phyloP scores from a whole-genome alignment of 2,329 filamentous ascomycete genomes.

The Neopestalotiopsis clavispora region DNA sequence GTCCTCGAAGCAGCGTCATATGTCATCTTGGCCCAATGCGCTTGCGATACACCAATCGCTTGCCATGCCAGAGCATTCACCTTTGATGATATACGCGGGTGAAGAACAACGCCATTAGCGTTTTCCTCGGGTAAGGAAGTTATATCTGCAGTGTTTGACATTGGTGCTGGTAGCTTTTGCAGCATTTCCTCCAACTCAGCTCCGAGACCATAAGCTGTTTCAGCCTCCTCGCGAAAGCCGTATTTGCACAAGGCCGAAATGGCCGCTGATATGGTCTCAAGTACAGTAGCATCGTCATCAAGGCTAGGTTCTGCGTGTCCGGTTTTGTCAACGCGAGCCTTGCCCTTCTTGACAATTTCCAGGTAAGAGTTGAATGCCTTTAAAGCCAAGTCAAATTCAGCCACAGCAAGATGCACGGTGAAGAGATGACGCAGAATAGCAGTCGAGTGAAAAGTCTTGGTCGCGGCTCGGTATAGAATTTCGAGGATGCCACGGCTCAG shows the following conservation, averaged over 20 bases:
- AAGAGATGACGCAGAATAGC: conserved; percentile 86
- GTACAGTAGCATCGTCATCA: conserved; percentile 77
- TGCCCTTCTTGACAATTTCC: conserved; percentile 84
- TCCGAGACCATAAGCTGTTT: conserved; percentile 77
- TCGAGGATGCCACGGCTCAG: conserved; percentile 81
- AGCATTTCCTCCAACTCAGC: conserved; percentile 77
- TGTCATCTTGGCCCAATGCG: conserved; percentile 85
- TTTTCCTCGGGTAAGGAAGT: conserved; percentile 38
- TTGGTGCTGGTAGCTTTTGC: conserved; percentile 55
- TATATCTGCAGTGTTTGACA: conserved; percentile 32
- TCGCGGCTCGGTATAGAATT: conserved; percentile 86
- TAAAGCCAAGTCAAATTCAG: conserved; percentile 90
- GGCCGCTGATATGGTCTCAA: conserved; percentile 80
- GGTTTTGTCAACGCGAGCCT: conserved; percentile 81
- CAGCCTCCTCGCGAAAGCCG: conserved; percentile 73
- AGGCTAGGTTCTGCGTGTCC: conserved; percentile 72
- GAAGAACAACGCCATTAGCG: conserved; percentile 37
- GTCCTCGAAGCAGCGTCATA: conserved; percentile 74
- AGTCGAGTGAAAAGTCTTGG: conserved; percentile 95
- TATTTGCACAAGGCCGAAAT: conserved; percentile 83
- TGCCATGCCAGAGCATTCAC: conserved; percentile 77
- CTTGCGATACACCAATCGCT: conserved; percentile 83
- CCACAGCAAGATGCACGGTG: conserved; percentile 82
- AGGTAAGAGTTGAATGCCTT: conserved; percentile 92
- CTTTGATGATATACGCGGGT: conserved; percentile 57